phyloP scores from a whole-genome alignment of 768 basidiomycete species.

The Amanita molliuscula region DNA sequence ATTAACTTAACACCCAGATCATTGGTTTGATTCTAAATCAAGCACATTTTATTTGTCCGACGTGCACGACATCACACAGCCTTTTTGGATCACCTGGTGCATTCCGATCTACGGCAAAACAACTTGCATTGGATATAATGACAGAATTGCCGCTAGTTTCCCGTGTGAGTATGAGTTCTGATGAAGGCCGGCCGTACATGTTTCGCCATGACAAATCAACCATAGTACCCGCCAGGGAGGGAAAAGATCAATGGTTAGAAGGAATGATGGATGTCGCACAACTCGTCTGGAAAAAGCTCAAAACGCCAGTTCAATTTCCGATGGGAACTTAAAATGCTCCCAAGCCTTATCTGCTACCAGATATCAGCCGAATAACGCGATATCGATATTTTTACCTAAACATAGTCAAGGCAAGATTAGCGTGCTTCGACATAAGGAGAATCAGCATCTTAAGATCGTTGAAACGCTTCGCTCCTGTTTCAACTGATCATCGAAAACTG shows the following conservation, averaged over 20 bases:
- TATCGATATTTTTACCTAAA: too few species aligned
- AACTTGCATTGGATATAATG: constrained; percentile 53
- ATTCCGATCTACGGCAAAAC: constrained; percentile 49
- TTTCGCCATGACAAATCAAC: not conserved
- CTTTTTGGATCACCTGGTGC: constrained; percentile 48
- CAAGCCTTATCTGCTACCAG: not conserved
- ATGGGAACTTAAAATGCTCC: not conserved
- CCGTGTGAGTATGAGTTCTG: constrained; percentile 63
- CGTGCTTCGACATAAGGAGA: too few species aligned
- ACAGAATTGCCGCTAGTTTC: constrained; percentile 77
- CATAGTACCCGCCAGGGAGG: not conserved
- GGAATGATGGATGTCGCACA: constrained; percentile 1
- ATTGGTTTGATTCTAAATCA: constrained; percentile 84
- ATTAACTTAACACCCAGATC: constrained; percentile 39
- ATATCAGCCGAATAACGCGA: constrained; percentile 42
- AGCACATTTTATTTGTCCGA: constrained; percentile 71
- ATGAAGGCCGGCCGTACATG: constrained; percentile 51
- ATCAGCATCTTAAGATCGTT: too few species aligned
- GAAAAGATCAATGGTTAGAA: constrained; percentile 1
- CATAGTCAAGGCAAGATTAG: too few species aligned
- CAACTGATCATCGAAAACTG: too few species aligned
- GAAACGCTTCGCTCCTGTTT: too few species aligned
- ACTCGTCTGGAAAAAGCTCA: constrained; percentile 2
- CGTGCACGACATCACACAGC: constrained; percentile 45
- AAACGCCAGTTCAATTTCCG: not conserved